A percentile compares a stretch with the other conserved stretches of the same genome.
Conservation (phyloP, 768 basidiomycete species). For the Postia placenta region DNA sequence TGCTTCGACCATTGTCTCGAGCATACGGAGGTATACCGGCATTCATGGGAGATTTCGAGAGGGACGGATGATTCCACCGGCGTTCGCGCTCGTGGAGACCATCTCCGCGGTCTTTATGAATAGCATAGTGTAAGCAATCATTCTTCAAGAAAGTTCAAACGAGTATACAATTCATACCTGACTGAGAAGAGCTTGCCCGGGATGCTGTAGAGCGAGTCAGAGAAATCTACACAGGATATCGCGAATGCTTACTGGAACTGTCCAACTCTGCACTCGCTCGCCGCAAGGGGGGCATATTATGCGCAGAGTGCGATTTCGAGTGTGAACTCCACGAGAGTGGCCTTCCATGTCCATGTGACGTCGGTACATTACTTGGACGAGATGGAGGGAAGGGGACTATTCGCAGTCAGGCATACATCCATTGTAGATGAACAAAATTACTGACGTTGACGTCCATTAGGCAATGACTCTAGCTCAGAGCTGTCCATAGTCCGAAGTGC, state of each 20-base stretch:
- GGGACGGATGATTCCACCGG: constrained; percentile 36
- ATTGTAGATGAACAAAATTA: background rate
- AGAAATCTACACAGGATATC: background rate
- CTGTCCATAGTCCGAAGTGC: constrained; percentile 51
- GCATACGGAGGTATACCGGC: background rate
- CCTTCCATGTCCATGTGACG: constrained; percentile 9
- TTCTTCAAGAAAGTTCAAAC: background rate
- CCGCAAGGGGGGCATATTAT: constrained; percentile 15
- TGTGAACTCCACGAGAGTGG: constrained; percentile 20
- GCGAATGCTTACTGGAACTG: constrained; percentile 12
- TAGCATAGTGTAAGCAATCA: background rate
- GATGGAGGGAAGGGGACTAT: constrained; percentile 2
- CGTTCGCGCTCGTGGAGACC: constrained; percentile 38
- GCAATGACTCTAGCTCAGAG: constrained; percentile 34
- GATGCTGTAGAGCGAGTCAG: constrained; percentile 21
- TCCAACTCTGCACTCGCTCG: constrained; percentile 17
- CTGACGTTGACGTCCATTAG: constrained; percentile 1
- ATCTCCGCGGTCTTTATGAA: constrained; percentile 22
- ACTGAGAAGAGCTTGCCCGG: constrained; percentile 21
- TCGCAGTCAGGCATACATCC: background rate
- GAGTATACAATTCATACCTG: constrained; percentile 21
- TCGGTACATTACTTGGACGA: background rate
- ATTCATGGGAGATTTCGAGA: background rate
- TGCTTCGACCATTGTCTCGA: constrained; percentile 5
- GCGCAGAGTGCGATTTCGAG: constrained; percentile 18